Base-by-base conservation (phyloP, 1,284 basidiomycete species). In the Fistulina hepatica region DNA sequence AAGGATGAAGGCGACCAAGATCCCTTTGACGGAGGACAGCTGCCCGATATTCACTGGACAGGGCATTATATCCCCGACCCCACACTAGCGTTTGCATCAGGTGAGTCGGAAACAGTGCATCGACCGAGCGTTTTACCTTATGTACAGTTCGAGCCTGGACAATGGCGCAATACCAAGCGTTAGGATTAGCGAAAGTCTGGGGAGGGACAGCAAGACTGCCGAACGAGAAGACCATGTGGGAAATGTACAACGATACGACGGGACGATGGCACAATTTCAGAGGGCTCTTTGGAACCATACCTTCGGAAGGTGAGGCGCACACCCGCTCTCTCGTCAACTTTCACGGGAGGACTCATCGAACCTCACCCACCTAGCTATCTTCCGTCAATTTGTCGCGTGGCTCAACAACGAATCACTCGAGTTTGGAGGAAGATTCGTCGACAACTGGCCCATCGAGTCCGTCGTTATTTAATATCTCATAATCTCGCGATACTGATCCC, bases 331-430 rank as follows among this genome's bases (percentile, higher is more conserved):
- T 12, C n/a, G 20, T 24, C 4, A 10, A 15, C 11, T 21, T 9
- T 9, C 1, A 12, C n/a, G n/a, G n/a, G n/a, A n/a, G n/a, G n/a
- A n/a, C n/a, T n/a, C n/a, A n/a, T n/a, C 3, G 12, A 19, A 12
- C 9, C 16, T 38, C 32, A 34, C 25, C 7, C 12, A 19, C 27
- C 5, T 20, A 51, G 52, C 53, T 20, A 30, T 53, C 12, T 44
- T 45, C 31, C 46, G 52, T 5, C 53, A 55, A 39, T 52, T 47
- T 23, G 51, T 55, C n/a, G 47, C 51, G 2, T 55, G 53, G 53
- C 37, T 55, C 12, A 55, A 55, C 39, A 55, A 52, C 41, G 53
- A 55, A 26, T 49, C 51, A 5, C 47, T 55, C 2, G 42, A 48
- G 33, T 42, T 49, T 40, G 53, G 53, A 4, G 53, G 53, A 11